Base-by-base conservation (phyloP, 345 rosid species). In the Mercurialis annua region DNA sequence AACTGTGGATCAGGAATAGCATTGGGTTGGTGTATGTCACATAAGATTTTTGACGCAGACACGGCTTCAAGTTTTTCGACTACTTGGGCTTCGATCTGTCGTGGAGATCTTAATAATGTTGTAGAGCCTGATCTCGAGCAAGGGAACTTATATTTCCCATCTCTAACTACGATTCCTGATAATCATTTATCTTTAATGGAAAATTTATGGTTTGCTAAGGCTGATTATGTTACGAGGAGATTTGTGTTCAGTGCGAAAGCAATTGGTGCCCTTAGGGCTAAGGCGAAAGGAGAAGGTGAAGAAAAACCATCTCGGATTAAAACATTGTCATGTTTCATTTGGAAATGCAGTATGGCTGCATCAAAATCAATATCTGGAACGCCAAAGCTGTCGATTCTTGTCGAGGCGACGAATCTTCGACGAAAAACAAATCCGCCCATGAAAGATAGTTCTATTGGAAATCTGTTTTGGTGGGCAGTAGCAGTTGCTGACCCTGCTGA, bases 1-100 rank as follows among this genome's bases (percentile, higher is more conserved):
- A 8, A 47, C 10, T 73, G 66, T 20, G 76, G 71, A n/a, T n/a
- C n/a, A 14, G 76, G 62, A 18, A 49, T 72, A 44, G 59, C 61
- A 11, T 2, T 72, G 1, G 76, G 71, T 1, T 3, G 8, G 2
- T 2, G 10, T 40, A 11, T 0, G 1, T 66, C 62, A 16, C 71
- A 66, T 26, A 73, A 66, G 59, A n/a, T 59, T 2, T 0, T 59
- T 15, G 76, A 73, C 50, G 71, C 36, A 10, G 34, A 14, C 0
- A 59, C 71, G 5, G 67, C 30, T 1, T 15, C n/a, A n/a, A 54
- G 47, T 26, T 72, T 72, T 24, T 0, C 66, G 3, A 6, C 12
- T 6, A 30, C 47, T 14, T 66, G 71, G 76, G 33, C 62, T 7
- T 27, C 46, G 1, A 27, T 66, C 26, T 40, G 40, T 11, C 59